Base-by-base conservation (phyloP, 2,329 filamentous ascomycete genomes). In the Cytospora piceicola region DNA sequence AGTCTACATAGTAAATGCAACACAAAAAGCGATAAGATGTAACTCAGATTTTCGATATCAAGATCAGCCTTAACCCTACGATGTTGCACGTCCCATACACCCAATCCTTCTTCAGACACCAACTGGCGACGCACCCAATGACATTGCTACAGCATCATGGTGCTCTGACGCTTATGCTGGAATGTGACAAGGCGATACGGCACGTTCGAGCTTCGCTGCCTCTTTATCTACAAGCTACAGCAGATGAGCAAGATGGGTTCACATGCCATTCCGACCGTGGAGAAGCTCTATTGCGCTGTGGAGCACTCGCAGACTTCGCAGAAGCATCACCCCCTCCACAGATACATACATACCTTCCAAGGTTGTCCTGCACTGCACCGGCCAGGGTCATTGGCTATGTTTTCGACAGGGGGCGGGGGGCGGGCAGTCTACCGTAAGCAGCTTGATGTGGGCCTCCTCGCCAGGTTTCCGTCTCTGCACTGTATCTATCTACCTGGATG, bases 391-490 rank as follows among this genome's bases (percentile, higher is more conserved):
- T 24, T 9, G 24, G 46, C 46, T 20, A 49, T 24, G n/a, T 49
- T 20, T 49, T 49, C n/a, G 46, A 49, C 46, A n/a, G 24, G 39
- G 39, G 39, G 15, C 3, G 36, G 42, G 46, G n/a, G n/a, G n/a
- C n/a, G n/a, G 42, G n/a, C 20, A 24, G 46, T 49, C 46, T 24
- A 62, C 27, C 39, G 60, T 56, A 34, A 53, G 55, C 39, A 49
- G 29, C 34, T 62, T 56, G 34, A 36, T 52, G 61, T 63, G 61
- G 61, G 42, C 53, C 53, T 42, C 27, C 61, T 63, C 61, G 61
- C 61, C 53, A 63, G 61, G 29, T 63, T 63, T 63, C 61, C 61
- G 61, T 63, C 51, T 63, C 53, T 36, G 55, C 61, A 63, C 61
- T 57, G 42, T 63, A 54, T 53, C 53, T 63, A 54, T 53, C 53